Percentiles rank a stretch among this genome's conserved stretches.
phyloP scores from a whole-genome alignment of 257 asterid genomes.

The Misopates orontium region DNA sequence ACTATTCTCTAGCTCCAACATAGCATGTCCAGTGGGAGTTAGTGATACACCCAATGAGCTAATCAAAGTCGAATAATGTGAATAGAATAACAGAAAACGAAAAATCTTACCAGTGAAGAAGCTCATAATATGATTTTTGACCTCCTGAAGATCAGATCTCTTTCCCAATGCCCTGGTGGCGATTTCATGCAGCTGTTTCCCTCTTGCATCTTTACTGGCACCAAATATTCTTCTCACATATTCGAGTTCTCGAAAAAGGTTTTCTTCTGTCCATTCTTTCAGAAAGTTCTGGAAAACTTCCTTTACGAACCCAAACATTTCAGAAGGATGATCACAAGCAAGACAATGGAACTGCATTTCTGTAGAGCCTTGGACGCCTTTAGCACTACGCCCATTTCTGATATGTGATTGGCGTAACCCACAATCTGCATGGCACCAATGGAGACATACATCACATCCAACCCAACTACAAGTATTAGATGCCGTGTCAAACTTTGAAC shows the following conservation, averaged over 20 bases:
- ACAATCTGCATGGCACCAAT: conserved; percentile 99
- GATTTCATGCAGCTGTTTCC: conserved; percentile 64
- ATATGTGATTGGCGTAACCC: conserved; percentile 78
- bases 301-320: conserved; percentile 97
- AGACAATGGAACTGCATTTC: conserved; percentile 98
- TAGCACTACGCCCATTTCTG: conserved; percentile 72
- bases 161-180: conserved; percentile 58
- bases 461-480: conserved; percentile 98
- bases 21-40: conserved; percentile 5
- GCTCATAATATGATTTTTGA: conserved; percentile 55
- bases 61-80: neutral
- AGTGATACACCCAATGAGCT: conserved; percentile 15
- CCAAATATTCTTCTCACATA: conserved; percentile 67
- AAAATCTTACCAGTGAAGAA: conserved; percentile 63
- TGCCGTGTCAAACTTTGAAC: conserved; percentile 92
- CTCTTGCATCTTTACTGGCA: conserved; percentile 80
- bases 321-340: conserved; percentile 96
- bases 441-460: conserved; percentile 94
- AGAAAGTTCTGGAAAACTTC: conserved; percentile 88
- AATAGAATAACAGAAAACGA: conserved; percentile 1
- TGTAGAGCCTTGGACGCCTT: conserved; percentile 60
- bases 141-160: conserved; percentile 63
- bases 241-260: conserved; percentile 79
- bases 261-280: conserved; percentile 84
- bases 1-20: conserved; percentile 12